Evolutionary conservation across 495 filamentous ascomycete genomes (phyloP), one percentile per base, ranked within the genome.

Genomic region (Xylaria grammica): DNA sequence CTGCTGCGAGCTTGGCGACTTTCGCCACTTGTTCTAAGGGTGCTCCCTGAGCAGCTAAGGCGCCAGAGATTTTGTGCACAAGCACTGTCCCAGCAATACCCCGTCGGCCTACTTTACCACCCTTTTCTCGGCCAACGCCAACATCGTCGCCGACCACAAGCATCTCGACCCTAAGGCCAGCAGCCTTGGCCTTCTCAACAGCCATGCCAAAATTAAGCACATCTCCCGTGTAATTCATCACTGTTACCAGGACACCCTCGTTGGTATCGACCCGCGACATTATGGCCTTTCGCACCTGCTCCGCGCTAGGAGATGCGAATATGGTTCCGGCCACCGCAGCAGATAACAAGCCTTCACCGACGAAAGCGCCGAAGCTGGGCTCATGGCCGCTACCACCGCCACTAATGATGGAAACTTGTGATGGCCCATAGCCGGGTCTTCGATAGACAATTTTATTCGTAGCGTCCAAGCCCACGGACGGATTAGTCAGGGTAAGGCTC

Each of bases 141-240:
- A 94, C 95, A 75, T 99, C 95, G 69, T 99, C 95, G n/a, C 87
- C 92, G 34, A 98, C 93, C 10, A 97, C 89, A 24, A 97, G 89
- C 89, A 97, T 97, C 73, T 97, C 93, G 0, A 93, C 91, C 29
- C 87, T 78, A 50, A 93, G 77, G 0, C 92, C 95, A 0, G 87
- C 83, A 0, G 93, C 93, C 63, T 89, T 88, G 11, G 92, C 93
- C 79, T 97, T 97, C 77, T 97, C 95, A 20, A 94, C 89, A 0
- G 88, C 95, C 82, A 98, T 89, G 38, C 95, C 95, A 74, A 99
- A 99, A 75, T 97, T 95, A 57, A 99, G 81, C 45, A 97, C 88
- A 76, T 99, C 95, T n/a, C 86, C 87, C 19, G 87, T 89, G 70
- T 89, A 89, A 65, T 90, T 88, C 87, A 89, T 88, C 29, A 89